Evolutionary conservation across 1,284 basidiomycete species (phyloP).

Genomic region (Trichosporon asahii): DNA sequence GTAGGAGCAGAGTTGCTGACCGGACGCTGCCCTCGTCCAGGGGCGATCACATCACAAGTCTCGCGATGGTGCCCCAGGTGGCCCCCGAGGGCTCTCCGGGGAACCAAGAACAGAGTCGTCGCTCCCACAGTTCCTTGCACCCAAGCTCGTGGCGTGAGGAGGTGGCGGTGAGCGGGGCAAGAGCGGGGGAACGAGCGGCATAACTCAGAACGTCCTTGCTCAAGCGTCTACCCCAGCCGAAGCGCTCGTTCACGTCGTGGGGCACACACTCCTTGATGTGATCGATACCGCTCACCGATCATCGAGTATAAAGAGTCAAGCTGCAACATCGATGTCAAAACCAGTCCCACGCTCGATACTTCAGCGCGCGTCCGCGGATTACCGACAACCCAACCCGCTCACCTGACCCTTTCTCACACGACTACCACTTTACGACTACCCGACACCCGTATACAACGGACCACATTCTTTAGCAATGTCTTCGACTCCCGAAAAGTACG

Average conservation of each 20-base stretch:
- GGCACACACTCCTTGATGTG: background rate
- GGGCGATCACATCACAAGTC: background rate
- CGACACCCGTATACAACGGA: slow-evolving; percentile 8
- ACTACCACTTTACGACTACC: background rate
- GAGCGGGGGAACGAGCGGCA: background rate
- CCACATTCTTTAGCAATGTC: slow-evolving; percentile 8
- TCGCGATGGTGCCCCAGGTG: background rate
- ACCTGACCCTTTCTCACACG: background rate
- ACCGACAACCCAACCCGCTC: slow-evolving; percentile 2
- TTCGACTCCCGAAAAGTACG: slow-evolving; percentile 6
- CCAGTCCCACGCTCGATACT: slow-evolving; percentile 7
- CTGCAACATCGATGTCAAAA: background rate
- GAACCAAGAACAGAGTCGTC: background rate
- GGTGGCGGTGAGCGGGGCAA: slow-evolving; percentile 1
- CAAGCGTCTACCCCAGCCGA: background rate
- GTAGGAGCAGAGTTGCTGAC: background rate
- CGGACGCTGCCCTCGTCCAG: background rate
- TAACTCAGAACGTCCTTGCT: background rate
- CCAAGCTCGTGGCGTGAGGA: slow-evolving; percentile 7
- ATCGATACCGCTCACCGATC: background rate
- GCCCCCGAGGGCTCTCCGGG: slow-evolving; percentile 1
- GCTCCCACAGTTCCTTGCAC: background rate
- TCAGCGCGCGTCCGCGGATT: slow-evolving; percentile 1
- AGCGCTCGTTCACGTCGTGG: background rate
- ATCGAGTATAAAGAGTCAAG: background rate